Base-by-base conservation (phyloP, 352 stramenopile genomes). In the Elongisporangium undulatum region DNA sequence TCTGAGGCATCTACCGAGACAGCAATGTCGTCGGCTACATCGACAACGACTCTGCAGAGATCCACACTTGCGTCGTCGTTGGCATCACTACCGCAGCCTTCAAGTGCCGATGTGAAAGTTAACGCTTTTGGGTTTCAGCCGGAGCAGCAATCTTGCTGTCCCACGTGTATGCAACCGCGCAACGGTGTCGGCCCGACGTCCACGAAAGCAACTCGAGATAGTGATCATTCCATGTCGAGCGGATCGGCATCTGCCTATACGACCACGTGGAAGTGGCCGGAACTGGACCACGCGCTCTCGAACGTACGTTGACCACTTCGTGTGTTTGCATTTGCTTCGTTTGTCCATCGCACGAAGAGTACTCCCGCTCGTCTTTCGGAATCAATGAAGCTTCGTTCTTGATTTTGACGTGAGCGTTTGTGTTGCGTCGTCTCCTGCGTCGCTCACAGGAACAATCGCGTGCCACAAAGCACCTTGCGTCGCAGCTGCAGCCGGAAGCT, bases 391-490 rank as follows among this genome's bases (percentile, higher is more conserved):
- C 12, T 45, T 45, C 34, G 34, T 45, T 45, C 10, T 45, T 45
- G 34, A 4, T 45, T 45, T n/a, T 45, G 10, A 45, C 34, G 34
- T 45, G 34, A 12, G 34, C 34, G 34, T 45, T 45, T 45, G 9
- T 45, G 34, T 45, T 45, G 2, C 34, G 34, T 45, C 34, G 34
- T 45, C 13, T 45, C 10, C 34, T 45, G 21, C 55, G 23, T 13
- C 23, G 15, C 10, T 50, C 58, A 80, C 3, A 81, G 67, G 26
- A 72, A 78, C 51, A 75, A 61, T 9, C 72, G 54, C 20, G 72
- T 74, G 16, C 72, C 72, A 26, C 72, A 81, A 23, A 81, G 52
- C 23, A 76, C 69, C 10, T 59, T 69, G 17, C 61, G 49, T 1
- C 72, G 67, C 49, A 78, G 34, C 22, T 65, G 50, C n/a, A 62